These are phyloP conservation scores for Sarocladium oryzae DNA, from an alignment of 2,329 filamentous ascomycete species.

Conservation along the genomic window DNA sequence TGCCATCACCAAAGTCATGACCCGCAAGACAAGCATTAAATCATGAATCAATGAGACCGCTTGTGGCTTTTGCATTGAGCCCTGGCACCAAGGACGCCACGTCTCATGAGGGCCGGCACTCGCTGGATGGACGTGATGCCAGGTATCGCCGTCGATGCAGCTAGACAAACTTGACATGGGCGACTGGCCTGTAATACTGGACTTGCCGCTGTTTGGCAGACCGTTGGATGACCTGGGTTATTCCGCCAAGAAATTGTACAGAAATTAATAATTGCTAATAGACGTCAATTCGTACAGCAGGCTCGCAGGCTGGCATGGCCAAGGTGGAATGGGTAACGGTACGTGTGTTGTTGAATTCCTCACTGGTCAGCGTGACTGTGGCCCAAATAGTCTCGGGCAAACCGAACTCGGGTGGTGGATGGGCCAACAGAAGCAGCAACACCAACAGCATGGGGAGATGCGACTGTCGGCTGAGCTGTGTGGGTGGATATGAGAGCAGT, in stretches of 20 bases:
- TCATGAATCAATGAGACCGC: slow-evolving; percentile 10
- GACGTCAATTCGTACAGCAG: neutral
- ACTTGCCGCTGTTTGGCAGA: no score
- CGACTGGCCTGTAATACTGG: no score
- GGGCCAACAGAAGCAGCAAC: no score
- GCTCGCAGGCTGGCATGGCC: slow-evolving; percentile 3
- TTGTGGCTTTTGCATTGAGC: neutral
- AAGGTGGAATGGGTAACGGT: neutral
- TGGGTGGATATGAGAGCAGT: no score
- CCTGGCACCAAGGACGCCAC: neutral
- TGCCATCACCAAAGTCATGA: slow-evolving; percentile 89
- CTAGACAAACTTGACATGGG: no score
- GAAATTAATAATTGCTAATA: slow-evolving; percentile 9
- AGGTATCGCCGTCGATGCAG: neutral
- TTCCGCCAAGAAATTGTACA: neutral
- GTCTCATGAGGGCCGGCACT: neutral
- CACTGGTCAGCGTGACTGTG: neutral
- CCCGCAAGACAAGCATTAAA: slow-evolving; percentile 47
- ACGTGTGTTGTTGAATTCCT: neutral
- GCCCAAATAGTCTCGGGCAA: no score
- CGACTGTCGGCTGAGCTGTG: no score
- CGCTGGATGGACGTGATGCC: neutral
- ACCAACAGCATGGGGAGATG: no score
- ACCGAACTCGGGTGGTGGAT: no score
- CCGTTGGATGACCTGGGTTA: neutral